Evolutionary conservation across 2,329 filamentous ascomycete genomes (phyloP).

Genomic region (Penicillium sp.): DNA sequence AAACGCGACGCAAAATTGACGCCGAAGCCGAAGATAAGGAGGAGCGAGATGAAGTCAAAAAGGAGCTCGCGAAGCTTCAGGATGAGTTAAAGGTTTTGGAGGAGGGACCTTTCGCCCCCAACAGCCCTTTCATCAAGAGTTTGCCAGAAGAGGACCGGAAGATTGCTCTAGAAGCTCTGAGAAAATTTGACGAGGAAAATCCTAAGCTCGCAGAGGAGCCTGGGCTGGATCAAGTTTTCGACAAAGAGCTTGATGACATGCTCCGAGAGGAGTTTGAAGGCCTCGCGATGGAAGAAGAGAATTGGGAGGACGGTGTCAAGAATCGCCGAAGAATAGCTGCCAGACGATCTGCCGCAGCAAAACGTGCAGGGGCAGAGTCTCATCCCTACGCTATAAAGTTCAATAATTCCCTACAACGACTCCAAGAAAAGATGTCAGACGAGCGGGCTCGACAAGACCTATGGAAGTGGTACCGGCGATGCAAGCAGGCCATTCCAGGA

Average conservation of each 20-base stretch:
- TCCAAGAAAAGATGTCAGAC: constrained; percentile 28
- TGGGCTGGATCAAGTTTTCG: constrained; percentile 38
- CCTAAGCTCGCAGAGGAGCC: constrained; percentile 20
- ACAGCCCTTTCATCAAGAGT: constrained; percentile 44
- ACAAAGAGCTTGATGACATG: constrained; percentile 43
- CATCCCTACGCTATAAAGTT: constrained; percentile 43
- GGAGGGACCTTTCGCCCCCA: constrained; percentile 43
- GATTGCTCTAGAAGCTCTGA: constrained; percentile 43
- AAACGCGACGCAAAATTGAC: constrained; percentile 37
- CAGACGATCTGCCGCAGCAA: constrained; percentile 32
- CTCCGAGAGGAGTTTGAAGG: constrained; percentile 39
- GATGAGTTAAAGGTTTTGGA: constrained; percentile 40
- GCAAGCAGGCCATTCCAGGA: constrained; percentile 45
- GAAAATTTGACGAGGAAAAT: constrained; percentile 41
- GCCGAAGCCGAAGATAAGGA: constrained; percentile 39
- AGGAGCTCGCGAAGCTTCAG: constrained; percentile 40
- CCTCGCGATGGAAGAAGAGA: constrained; percentile 36
- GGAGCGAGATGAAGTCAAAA: constrained; percentile 37
- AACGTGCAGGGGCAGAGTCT: constrained; percentile 31
- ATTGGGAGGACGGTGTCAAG: constrained; percentile 31
- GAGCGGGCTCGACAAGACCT: constrained; percentile 36
- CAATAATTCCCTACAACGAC: constrained; percentile 36
- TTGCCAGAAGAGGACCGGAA: constrained; percentile 43
- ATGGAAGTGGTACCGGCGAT: constrained; percentile 53
- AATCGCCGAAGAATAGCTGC: constrained; percentile 15